Evolutionary conservation across 2,329 filamentous ascomycete species (phyloP).

Genomic region (Didymella lethalis): DNA sequence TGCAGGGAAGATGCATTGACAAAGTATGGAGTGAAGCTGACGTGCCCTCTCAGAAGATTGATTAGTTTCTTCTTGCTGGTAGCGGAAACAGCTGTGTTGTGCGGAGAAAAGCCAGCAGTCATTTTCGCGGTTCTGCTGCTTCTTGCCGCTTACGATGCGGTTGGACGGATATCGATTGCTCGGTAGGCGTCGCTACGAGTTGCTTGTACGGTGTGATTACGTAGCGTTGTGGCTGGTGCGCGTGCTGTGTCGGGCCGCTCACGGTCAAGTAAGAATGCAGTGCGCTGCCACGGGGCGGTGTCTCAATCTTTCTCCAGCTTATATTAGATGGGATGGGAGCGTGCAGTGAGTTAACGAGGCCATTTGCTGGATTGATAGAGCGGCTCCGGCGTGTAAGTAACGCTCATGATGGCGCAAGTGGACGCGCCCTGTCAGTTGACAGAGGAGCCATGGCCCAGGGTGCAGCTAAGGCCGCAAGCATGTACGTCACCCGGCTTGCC

Average conservation of each 20-base stretch:
- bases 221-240: constrained; percentile 20
- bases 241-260: constrained; percentile 6
- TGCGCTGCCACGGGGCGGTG: constrained; percentile 11
- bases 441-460: constrained; percentile 6
- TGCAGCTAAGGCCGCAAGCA: constrained; percentile 14
- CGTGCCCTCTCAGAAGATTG: constrained; percentile 49
- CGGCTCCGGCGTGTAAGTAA: constrained; percentile 3
- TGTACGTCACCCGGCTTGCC: constrained; percentile 21
- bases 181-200: constrained; percentile 20
- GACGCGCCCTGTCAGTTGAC: constrained; percentile 12
- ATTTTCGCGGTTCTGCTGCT: constrained; percentile 21
- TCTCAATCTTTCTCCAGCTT: constrained; percentile 18
- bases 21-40: constrained; percentile 26
- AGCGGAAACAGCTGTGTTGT: constrained; percentile 39
- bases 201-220: constrained; percentile 12
- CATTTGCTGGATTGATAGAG: constrained; percentile 7
- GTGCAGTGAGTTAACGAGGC: background rate
- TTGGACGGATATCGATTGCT: constrained; percentile 28
- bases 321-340: constrained; percentile 21
- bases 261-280: constrained; percentile 5
- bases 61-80: constrained; percentile 46
- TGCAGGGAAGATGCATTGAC: constrained; percentile 16
- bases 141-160: constrained; percentile 21
- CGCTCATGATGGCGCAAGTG: constrained; percentile 17
- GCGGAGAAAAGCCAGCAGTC: constrained; percentile 37